These are phyloP conservation scores for Penicillium desertorum DNA, from an alignment of 495 filamentous ascomycete species.

Conservation along the genomic window DNA sequence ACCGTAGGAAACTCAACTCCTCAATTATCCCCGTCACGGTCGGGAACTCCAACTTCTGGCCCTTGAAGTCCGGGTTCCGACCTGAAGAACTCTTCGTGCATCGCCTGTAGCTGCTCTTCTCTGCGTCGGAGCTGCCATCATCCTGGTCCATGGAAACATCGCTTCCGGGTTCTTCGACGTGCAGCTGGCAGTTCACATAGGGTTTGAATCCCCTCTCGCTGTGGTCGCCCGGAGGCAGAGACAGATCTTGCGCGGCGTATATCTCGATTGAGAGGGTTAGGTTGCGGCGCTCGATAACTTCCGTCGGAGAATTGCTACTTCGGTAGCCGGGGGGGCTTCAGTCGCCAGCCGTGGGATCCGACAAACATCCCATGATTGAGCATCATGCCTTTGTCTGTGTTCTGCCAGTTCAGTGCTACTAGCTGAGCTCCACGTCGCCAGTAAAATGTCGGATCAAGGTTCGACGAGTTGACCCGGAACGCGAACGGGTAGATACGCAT, in stretches of 20 bases:
- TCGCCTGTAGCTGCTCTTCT: slow-evolving; percentile 66
- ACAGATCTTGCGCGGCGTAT: slow-evolving; percentile 53
- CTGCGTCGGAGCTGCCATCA: slow-evolving; percentile 44
- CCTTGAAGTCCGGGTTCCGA: slow-evolving; percentile 67
- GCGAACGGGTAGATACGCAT: slow-evolving; percentile 91
- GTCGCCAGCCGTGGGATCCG: slow-evolving; percentile 74
- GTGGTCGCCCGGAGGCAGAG: slow-evolving; percentile 50
- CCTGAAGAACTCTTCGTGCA: slow-evolving; percentile 62
- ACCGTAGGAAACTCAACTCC: slow-evolving; percentile 79
- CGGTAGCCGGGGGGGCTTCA: slow-evolving; percentile 74
- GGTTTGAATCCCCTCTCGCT: slow-evolving; percentile 64
- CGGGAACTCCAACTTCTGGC: slow-evolving; percentile 62
- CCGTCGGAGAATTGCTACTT: slow-evolving; percentile 30
- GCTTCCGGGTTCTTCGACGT: slow-evolving; percentile 61
- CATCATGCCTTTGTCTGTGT: slow-evolving; percentile 90
- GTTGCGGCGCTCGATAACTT: slow-evolving; percentile 26
- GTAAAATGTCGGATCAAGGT: slow-evolving; percentile 77
- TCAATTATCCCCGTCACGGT: slow-evolving; percentile 65
- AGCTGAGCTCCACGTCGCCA: slow-evolving; percentile 92
- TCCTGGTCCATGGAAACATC: slow-evolving; percentile 21
- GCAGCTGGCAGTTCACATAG: slow-evolving; percentile 79
- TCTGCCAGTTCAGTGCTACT: slow-evolving; percentile 94
- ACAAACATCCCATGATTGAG: slow-evolving; percentile 91
- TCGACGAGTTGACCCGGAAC: slow-evolving; percentile 77
- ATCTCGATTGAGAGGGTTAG: slow-evolving; percentile 52